These are phyloP conservation scores for Rhynchosporium graminicola DNA, from an alignment of 2,329 filamentous ascomycete species.

Conservation along the genomic window DNA sequence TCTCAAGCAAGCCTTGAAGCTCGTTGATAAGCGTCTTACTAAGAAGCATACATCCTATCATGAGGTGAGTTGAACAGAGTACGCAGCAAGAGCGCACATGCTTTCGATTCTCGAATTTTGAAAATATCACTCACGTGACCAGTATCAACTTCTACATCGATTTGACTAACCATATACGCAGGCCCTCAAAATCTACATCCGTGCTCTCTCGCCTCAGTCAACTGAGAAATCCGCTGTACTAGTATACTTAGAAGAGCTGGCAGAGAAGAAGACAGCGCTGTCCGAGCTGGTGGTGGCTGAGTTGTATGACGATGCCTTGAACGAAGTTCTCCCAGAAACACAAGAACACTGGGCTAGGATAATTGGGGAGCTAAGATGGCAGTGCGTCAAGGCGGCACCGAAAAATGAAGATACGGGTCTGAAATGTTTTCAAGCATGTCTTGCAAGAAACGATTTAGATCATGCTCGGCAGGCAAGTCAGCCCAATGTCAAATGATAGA, in stretches of 20 bases:
- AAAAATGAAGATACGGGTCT: conserved; percentile 38
- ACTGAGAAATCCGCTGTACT: conserved; percentile 37
- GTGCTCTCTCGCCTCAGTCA: conserved; percentile 30
- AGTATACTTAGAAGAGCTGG: conserved; percentile 35
- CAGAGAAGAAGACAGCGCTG: conserved; percentile 28
- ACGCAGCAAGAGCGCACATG: background rate
- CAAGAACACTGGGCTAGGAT: conserved; percentile 34
- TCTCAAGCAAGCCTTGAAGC: conserved; percentile 41
- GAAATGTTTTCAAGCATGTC: conserved; percentile 39
- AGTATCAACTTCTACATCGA: conserved; percentile 4
- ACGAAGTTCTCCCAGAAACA: conserved; percentile 29
- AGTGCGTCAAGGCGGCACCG: conserved; percentile 37
- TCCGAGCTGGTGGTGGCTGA: conserved; percentile 38
- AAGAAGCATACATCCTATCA: conserved; percentile 40
- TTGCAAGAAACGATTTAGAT: conserved; percentile 38
- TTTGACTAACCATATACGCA: conserved; percentile 27
- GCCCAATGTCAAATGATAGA: background rate
- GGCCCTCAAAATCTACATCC: conserved; percentile 41
- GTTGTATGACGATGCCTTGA: conserved; percentile 38
- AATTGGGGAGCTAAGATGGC: conserved; percentile 39
- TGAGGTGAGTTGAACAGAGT: conserved; percentile 34
- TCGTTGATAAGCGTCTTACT: conserved; percentile 40
- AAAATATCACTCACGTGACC: conserved; percentile 24
- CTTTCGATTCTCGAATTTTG: background rate
- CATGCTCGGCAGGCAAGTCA: conserved; percentile 39